Evolutionary conservation across 352 stramenopile genomes (phyloP).

Genomic region (Phytophthora pini): DNA sequence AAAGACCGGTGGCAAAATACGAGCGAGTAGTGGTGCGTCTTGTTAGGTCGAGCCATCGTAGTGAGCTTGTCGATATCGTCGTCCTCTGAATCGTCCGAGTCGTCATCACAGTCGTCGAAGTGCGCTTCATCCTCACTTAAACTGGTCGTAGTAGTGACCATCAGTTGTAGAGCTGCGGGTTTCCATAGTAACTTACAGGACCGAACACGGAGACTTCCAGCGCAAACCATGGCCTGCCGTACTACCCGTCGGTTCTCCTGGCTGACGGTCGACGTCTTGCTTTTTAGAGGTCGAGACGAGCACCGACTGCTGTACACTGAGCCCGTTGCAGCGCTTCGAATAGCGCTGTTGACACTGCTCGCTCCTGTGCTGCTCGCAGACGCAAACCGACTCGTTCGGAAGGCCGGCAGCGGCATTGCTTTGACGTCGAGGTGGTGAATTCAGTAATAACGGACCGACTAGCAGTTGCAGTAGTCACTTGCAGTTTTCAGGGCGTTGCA

Average conservation of each 20-base stretch:
- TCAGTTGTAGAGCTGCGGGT: conserved; percentile 34
- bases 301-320: conserved; percentile 17
- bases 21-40: conserved; percentile 39
- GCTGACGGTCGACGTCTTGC: conserved; percentile 11
- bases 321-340: conserved; percentile 20
- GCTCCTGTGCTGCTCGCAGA: conserved; percentile 6
- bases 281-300: conserved; percentile 3
- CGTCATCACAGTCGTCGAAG: conserved; percentile 32
- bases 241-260: conserved; percentile 30
- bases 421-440: conserved; percentile 26
- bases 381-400: conserved; percentile 16
- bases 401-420: conserved; percentile 32
- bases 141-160: conserved; percentile 34
- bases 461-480: conserved; percentile 19
- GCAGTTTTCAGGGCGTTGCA: conserved; percentile 20
- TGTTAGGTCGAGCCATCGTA: conserved; percentile 31
- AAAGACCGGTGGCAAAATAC: conserved; percentile 38
- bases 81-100: conserved; percentile 31
- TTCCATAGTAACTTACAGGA: conserved; percentile 49
- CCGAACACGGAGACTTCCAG: conserved; percentile 37
- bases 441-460: conserved; percentile 27
- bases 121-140: conserved; percentile 30
- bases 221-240: conserved; percentile 29
- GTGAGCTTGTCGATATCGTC: conserved; percentile 35
- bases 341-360: conserved; percentile 13